These are phyloP conservation scores for Pythium periplocum DNA, from an alignment of 352 stramenopile genomes.

Conservation along the genomic window DNA sequence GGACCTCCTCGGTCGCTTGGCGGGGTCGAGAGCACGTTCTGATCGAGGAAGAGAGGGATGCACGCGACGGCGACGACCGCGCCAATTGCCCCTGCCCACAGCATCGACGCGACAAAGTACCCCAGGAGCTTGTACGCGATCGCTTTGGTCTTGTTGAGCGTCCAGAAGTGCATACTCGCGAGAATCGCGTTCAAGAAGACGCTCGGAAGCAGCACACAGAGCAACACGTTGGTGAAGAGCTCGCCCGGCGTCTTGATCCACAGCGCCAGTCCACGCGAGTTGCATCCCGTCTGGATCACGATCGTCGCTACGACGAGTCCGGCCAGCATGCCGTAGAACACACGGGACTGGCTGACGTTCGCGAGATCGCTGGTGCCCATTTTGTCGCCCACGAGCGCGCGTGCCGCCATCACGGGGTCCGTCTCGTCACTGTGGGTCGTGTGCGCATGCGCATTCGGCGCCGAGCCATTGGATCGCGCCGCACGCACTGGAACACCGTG, in stretches of 20 bases:
- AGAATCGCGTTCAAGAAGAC: conserved; percentile 40
- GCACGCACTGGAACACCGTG: too few species aligned
- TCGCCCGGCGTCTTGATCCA: conserved; percentile 25
- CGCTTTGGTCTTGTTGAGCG: conserved; percentile 30
- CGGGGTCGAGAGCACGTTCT: conserved; percentile 1
- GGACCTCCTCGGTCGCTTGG: too few species aligned
- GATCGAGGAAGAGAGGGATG: conserved; percentile 23
- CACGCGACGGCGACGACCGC: conserved; percentile 36
- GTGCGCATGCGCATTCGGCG: too few species aligned
- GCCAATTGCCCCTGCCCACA: conserved; percentile 44
- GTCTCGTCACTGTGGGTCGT: too few species aligned
- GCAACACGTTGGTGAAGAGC: conserved; percentile 30
- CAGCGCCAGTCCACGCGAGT: conserved; percentile 9
- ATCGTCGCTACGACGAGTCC: conserved; percentile 20
- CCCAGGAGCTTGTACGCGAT: conserved; percentile 22
- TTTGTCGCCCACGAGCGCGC: conserved; percentile 10
- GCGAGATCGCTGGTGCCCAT: conserved; percentile 16
- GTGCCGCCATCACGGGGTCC: conserved; percentile 1
- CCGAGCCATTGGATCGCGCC: too few species aligned
- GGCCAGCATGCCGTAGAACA: conserved; percentile 6
- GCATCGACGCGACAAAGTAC: conserved; percentile 30
- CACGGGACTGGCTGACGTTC: conserved; percentile 15
- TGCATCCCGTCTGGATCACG: conserved; percentile 18
- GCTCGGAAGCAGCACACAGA: conserved; percentile 34
- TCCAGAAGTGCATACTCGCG: conserved; percentile 35